Evolutionary conservation across 2,329 filamentous ascomycete species (phyloP), one percentile per base, ranked within the genome.

Genomic region (Pseudonectria buxi): DNA sequence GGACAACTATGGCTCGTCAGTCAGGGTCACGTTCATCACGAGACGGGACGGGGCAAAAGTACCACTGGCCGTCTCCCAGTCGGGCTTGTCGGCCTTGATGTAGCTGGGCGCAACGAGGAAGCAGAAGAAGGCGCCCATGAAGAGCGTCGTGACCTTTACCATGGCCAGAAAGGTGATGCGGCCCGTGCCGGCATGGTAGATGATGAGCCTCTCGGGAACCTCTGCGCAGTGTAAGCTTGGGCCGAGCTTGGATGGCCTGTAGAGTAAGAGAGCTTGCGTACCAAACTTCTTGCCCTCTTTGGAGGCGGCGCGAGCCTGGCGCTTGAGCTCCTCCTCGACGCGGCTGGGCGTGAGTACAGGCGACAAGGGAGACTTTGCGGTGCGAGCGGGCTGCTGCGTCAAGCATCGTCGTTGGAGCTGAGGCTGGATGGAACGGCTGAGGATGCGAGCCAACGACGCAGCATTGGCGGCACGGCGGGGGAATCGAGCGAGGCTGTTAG

Each of bases 101-200:
- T 78, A 81, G 14, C 68, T 63, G 0, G 83, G 83, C 0, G 74
- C 76, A 32, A 81, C 69, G 16, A 86, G 62, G 33, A 81, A 61
- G 45, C 69, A 71, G 50, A 85, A 85, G 47, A 83, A 76, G 14
- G 70, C 71, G 37, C 82, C 81, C 26, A 84, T 59, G 41, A 87
- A 76, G 27, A 92, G 69, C 3, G 81, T 81, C 1, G 78, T 78
- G 37, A 90, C 63, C 51, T 87, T 86, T 43, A 85, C 58, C 53
- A 78, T 74, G 32, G 81, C 83, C 30, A 90, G 62, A 46, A 83
- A 81, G 6, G 78, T 75, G 22, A 75, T 81, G 39, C 76, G 72
- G 7, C 71, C 71, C 1, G 76, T 81, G 34, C 86, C 84, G 35
- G 79, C 79, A 61, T 88, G 83, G 59, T 86, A 94, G 43, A 94